Evolutionary conservation across 1,284 basidiomycete genomes (phyloP).

Genomic region (Trametes polyzona): DNA sequence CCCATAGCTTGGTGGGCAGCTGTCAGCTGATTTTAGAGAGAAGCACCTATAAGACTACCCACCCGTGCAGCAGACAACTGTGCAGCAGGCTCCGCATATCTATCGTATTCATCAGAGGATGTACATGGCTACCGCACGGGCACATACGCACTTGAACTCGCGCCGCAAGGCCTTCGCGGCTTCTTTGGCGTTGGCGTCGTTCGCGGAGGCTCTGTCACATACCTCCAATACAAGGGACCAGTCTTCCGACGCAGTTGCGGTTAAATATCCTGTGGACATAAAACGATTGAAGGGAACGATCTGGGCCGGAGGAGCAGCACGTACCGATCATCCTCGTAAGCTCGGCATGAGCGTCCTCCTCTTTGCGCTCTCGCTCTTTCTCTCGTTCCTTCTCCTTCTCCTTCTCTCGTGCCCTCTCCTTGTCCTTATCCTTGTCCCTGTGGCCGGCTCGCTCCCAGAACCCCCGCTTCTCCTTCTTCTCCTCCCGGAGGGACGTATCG

Average conservation of each 20-base stretch:
- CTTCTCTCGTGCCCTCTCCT: constrained; percentile 26
- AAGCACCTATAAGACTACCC: constrained; percentile 30
- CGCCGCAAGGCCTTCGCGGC: constrained; percentile 71
- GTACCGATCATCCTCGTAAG: constrained; percentile 73
- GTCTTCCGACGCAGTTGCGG: constrained; percentile 76
- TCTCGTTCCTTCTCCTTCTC: constrained; percentile 36
- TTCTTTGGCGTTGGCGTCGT: constrained; percentile 71
- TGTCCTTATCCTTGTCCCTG: constrained; percentile 32
- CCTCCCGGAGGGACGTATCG: constrained; percentile 40
- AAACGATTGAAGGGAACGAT: not conserved
- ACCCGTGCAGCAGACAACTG: constrained; percentile 75
- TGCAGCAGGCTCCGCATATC: constrained; percentile 70
- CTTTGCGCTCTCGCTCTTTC: constrained; percentile 46
- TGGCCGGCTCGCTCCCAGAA: constrained; percentile 54
- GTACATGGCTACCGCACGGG: not conserved
- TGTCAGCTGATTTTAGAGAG: not conserved
- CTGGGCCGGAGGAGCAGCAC: constrained; percentile 1
- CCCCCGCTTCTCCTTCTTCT: constrained; percentile 50
- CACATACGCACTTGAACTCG: constrained; percentile 69
- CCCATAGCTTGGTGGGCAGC: constrained; percentile 63
- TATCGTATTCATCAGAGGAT: constrained; percentile 29
- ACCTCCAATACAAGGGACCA: constrained; percentile 79
- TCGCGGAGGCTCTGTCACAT: constrained; percentile 72
- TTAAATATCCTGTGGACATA: constrained; percentile 59
- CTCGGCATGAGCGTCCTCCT: constrained; percentile 52